These are phyloP conservation scores for Hypomyces perniciosus DNA, from an alignment of 2,329 filamentous ascomycete genomes.

Conservation along the genomic window DNA sequence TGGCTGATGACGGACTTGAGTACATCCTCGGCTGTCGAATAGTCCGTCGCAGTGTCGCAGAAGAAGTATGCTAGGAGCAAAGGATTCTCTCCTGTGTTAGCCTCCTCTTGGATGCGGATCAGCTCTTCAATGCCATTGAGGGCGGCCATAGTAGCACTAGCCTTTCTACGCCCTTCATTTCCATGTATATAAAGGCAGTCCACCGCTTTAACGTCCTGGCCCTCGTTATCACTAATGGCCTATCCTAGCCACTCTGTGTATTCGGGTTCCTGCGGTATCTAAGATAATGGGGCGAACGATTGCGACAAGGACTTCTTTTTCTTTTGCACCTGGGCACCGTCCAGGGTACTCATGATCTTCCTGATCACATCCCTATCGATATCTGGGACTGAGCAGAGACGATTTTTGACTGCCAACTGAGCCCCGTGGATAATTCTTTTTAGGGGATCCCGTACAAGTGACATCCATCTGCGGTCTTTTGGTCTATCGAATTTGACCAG, in stretches of 20 bases:
- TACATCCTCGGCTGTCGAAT: conserved; percentile 34
- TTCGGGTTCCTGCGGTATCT: too few species aligned
- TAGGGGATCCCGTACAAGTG: conserved; percentile 30
- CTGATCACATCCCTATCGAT: conserved; percentile 29
- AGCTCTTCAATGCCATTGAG: conserved; percentile 30
- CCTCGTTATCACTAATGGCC: too few species aligned
- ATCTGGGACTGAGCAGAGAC: conserved; percentile 30
- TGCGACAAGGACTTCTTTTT: conserved; percentile 28
- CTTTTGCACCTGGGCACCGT: conserved; percentile 27
- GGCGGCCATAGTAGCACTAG: conserved; percentile 33
- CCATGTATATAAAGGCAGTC: conserved; percentile 36
- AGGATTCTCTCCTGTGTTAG: conserved; percentile 20
- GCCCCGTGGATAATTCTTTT: conserved; percentile 33
- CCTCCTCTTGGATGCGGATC: conserved; percentile 13
- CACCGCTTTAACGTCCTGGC: conserved; percentile 13
- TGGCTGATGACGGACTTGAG: conserved; percentile 36
- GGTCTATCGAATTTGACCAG: conserved; percentile 38
- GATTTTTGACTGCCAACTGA: conserved; percentile 29
- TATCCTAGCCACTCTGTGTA: too few species aligned
- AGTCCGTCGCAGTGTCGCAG: conserved; percentile 33
- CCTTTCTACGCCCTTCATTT: conserved; percentile 37
- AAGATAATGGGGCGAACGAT: too few species aligned
- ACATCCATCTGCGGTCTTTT: conserved; percentile 31
- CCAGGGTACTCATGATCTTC: conserved; percentile 26
- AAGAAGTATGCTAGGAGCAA: conserved; percentile 36